Percentiles rank a stretch among this genome's conserved stretches.
phyloP scores from a whole-genome alignment of 352 stramenopile genomes.

The Pythium vanterpoolii region DNA sequence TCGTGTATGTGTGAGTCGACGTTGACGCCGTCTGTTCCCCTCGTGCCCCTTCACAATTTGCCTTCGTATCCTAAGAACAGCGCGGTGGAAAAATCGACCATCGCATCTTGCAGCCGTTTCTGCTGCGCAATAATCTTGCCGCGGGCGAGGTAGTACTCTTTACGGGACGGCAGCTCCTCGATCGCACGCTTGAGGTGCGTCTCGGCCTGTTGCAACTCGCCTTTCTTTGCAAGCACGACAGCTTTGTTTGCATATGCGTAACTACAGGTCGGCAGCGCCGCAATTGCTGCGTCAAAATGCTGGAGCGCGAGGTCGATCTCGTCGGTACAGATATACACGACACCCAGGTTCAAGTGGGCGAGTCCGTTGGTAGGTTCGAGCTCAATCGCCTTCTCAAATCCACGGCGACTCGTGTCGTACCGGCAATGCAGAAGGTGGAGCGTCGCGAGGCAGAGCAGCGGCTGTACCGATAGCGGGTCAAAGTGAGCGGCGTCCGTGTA shows the following conservation, averaged over 20 bases:
- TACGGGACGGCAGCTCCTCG: constrained; percentile 55
- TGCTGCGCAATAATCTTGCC: constrained; percentile 70
- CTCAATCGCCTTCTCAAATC: constrained; percentile 42
- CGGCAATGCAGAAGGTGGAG: constrained; percentile 41
- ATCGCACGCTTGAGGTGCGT: constrained; percentile 64
- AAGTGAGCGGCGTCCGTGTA: constrained; percentile 67
- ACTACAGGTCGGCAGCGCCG: constrained; percentile 47
- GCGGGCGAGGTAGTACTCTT: constrained; percentile 63
- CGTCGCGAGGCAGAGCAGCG: constrained; percentile 61
- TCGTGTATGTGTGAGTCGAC: background rate
- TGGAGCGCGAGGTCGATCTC: constrained; percentile 29
- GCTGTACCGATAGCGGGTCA: constrained; percentile 52
- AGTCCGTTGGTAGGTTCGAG: constrained; percentile 49
- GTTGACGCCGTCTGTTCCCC: background rate
- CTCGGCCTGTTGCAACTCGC: constrained; percentile 40
- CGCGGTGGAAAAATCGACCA: constrained; percentile 77
- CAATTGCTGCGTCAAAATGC: constrained; percentile 54
- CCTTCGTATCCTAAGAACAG: constrained; percentile 69
- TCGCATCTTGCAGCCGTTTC: constrained; percentile 71
- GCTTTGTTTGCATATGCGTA: constrained; percentile 72
- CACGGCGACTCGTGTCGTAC: constrained; percentile 30
- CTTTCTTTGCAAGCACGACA: constrained; percentile 37
- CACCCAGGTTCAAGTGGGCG: constrained; percentile 59
- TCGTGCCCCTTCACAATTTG: constrained; percentile 45
- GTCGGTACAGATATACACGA: constrained; percentile 40